Evolutionary conservation across 31 red algal genomes (phyloP).

Genomic region (Odonthalia washingtoniensis): DNA sequence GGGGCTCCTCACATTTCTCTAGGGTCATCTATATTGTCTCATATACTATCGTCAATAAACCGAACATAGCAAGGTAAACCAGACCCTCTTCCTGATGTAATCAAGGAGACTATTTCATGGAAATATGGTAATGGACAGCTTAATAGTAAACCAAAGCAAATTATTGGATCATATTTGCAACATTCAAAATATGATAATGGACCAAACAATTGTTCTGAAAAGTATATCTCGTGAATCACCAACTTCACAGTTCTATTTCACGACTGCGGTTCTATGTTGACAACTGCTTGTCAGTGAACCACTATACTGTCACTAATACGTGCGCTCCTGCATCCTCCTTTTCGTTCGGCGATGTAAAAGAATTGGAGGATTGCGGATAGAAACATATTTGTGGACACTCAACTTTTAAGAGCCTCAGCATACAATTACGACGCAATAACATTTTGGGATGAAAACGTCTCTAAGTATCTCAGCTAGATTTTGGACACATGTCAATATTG

Average conservation of each 20-base stretch:
- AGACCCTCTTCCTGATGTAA: neutral
- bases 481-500: slow-evolving; percentile 7
- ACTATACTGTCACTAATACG: neutral
- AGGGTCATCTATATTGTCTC: neutral
- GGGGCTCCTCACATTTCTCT: neutral
- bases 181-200: neutral
- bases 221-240: neutral
- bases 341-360: neutral
- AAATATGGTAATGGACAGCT: neutral
- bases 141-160: neutral
- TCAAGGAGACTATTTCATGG: neutral
- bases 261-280: neutral
- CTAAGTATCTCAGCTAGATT: slow-evolving; percentile 8
- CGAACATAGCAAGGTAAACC: neutral
- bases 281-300: neutral
- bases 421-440: slow-evolving; percentile 18
- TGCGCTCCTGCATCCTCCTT: neutral
- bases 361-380: neutral
- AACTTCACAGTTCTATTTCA: neutral
- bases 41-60: neutral
- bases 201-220: neutral
- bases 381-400: neutral
- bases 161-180: neutral
- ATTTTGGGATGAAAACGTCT: neutral
- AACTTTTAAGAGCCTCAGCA: neutral